Conservation (phyloP, 2,329 filamentous ascomycete species). For the Remersonia thermophila region DNA sequence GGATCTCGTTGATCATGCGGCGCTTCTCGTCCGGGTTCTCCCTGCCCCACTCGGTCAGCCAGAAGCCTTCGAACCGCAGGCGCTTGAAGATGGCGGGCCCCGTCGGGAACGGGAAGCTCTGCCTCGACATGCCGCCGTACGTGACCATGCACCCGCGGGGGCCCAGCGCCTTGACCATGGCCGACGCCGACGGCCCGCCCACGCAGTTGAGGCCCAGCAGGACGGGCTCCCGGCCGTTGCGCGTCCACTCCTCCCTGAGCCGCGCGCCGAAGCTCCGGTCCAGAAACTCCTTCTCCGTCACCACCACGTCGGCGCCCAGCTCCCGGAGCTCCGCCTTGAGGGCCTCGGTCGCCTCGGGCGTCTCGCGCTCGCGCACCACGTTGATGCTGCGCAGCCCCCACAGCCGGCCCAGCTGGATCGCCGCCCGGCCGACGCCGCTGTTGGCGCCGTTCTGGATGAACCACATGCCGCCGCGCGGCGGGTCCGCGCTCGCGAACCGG, state of each 20-base stretch:
- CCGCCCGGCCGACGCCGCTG: conserved; percentile 79
- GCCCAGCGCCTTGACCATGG: conserved; percentile 62
- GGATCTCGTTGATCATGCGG: conserved; percentile 71
- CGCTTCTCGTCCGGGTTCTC: conserved; percentile 60
- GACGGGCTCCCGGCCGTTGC: conserved; percentile 57
- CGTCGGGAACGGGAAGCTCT: conserved; percentile 71
- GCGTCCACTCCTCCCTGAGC: conserved; percentile 50
- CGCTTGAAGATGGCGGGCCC: conserved; percentile 89
- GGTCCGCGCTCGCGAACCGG: conserved; percentile 33
- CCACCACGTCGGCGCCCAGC: conserved; percentile 45
- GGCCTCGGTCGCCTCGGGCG: conserved; percentile 49
- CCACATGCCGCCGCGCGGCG: conserved; percentile 82
- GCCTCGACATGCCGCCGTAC: conserved; percentile 88
- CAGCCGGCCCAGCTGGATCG: conserved; percentile 71
- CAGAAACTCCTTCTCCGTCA: conserved; percentile 44
- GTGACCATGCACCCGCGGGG: conserved; percentile 68
- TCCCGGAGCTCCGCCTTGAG: conserved; percentile 39
- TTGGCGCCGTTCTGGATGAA: conserved; percentile 97
- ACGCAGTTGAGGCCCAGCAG: conserved; percentile 85
- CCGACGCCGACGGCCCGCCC: conserved; percentile 71
- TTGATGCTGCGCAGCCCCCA: conserved; percentile 93
- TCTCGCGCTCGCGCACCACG: conserved; percentile 62
- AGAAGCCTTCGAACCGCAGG: conserved; percentile 81
- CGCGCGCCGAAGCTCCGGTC: conserved; percentile 48
- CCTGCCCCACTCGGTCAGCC: conserved; percentile 85